Evolutionary conservation across 768 basidiomycete genomes (phyloP), one percentile per base, ranked within the genome.

Genomic region (Lentinula guzmanii): DNA sequence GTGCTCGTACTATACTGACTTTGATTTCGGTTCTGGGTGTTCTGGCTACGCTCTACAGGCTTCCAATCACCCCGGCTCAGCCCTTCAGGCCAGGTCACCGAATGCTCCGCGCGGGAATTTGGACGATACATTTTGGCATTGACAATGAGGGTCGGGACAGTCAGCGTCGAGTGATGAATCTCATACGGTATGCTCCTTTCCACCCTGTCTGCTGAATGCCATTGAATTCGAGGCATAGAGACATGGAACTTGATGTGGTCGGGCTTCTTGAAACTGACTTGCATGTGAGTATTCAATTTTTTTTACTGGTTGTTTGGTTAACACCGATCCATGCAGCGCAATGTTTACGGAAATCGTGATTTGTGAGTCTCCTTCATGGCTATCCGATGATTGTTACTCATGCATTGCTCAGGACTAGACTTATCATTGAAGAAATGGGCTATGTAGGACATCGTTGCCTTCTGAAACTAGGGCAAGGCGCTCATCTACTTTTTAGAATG

Each of bases 51-150:
- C 62, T 86, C 5, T 83, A 84, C 60, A 79, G 78, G 21, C 77
- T 82, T 66, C 87, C 90, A 0, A 70, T 71, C 1, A 59, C 68
- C 0, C 70, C 79, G 16, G 83, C 86, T 0, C 72, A 69, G 28
- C 86, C 90, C 3, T 86, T 84, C 72, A 85, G 85, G 58, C 74
- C 84, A 31, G 85, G 83, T 3, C 79, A 85, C 15, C 77, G 89
- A 34, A 79, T 90, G n/a, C 75, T 94, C 46, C 87, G 85, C 18
- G 86, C 89, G 4, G 93, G 90, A 3, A 92, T 95, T 33, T 95
- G 93, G 93, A 93, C 94, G 0, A 80, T 96, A 28, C 94, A 96
- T 71, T 96, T 96, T 69, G 94, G 94, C 58, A 76, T 84, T 31
- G 85, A 93, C 71, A 86, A 90, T 64, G 83, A 82, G 46, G 86